Evolutionary conservation across 306 rosid species (phyloP).

Genomic region (Quercus engelmannii): DNA sequence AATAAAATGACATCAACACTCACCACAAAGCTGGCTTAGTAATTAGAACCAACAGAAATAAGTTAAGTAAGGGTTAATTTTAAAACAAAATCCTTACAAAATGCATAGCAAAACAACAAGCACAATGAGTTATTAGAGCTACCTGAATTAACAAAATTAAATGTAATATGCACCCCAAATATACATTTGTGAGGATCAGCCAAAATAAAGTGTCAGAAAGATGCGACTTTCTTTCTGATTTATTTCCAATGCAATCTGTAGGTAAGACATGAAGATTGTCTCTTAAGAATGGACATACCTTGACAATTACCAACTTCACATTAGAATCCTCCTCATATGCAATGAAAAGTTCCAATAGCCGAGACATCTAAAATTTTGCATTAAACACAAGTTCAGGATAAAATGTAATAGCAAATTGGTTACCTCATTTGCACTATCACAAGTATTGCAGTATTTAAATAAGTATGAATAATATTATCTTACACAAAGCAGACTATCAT

Average conservation of each 20-base stretch:
- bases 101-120: not conserved
- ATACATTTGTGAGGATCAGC: too few relatives aligned
- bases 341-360: conserved; percentile 52
- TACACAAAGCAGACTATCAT: not conserved
- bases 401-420: not conserved
- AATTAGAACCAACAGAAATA: not conserved
- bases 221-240: not conserved
- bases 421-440: not conserved
- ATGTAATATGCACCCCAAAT: too few relatives aligned
- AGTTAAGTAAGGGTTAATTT: not conserved
- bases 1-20: not conserved
- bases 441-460: not conserved
- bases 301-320: conserved; percentile 63
- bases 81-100: not conserved
- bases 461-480: not conserved
- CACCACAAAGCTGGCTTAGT: not conserved
- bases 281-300: conserved; percentile 44
- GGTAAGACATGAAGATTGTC: not conserved
- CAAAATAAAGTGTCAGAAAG: too few relatives aligned
- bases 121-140: too few relatives aligned
- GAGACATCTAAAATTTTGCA: conserved; percentile 45
- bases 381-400: too few relatives aligned
- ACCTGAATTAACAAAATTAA: not conserved
- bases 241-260: not conserved
- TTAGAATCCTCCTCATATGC: conserved; percentile 55